phyloP scores from a whole-genome alignment of 2,329 filamentous ascomycete genomes.

The Corinectria fuckeliana region DNA sequence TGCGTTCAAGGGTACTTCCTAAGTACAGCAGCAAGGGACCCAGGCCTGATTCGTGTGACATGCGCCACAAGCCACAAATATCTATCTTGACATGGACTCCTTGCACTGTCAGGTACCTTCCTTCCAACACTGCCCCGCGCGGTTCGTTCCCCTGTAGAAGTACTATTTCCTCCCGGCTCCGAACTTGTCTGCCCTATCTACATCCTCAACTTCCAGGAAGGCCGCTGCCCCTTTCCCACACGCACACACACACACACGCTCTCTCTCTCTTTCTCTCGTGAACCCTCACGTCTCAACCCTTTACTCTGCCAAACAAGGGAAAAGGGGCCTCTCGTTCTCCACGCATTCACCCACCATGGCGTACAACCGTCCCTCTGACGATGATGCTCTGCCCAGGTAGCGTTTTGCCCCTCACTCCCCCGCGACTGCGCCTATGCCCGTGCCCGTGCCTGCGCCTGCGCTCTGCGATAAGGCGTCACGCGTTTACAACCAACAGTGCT shows the following conservation, averaged over 20 bases:
- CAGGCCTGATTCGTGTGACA: not conserved
- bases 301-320: constrained; percentile 1
- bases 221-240: too few species aligned
- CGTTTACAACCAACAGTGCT: constrained; percentile 29
- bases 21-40: not conserved
- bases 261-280: not conserved
- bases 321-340: not conserved
- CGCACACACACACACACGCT: not conserved
- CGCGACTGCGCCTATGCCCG: not conserved
- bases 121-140: constrained; percentile 13
- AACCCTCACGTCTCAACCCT: constrained; percentile 9
- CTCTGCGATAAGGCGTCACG: constrained; percentile 15
- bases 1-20: not conserved
- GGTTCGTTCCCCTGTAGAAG: not conserved
- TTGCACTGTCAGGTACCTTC: not conserved
- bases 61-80: constrained; percentile 13
- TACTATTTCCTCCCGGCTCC: not conserved
- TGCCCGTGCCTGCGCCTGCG: constrained; percentile 19
- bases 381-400: constrained; percentile 90
- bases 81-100: not conserved
- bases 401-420: constrained; percentile 30
- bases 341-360: constrained; percentile 67
- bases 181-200: not conserved
- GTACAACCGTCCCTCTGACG: constrained; percentile 92
- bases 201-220: not conserved